Conservation (phyloP, 1,284 basidiomycete species). For the Irpex rosettiformis region DNA sequence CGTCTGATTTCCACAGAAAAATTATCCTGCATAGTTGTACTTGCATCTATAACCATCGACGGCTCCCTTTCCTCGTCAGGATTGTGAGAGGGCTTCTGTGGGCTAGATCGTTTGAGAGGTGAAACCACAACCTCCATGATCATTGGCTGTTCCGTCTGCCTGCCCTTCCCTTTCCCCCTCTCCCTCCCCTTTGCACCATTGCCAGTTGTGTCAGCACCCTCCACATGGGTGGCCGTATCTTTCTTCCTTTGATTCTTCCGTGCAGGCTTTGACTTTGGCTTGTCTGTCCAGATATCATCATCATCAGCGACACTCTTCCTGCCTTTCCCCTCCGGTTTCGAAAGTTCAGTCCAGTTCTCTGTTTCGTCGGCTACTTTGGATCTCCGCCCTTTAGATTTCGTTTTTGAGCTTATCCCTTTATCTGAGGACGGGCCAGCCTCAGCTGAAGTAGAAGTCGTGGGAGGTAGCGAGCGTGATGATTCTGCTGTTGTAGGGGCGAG, state of each 20-base stretch:
- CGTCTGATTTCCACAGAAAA: not conserved
- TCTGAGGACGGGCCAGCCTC: not conserved
- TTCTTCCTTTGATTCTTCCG: conserved; percentile 18
- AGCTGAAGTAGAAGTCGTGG: not conserved
- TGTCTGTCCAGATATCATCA: conserved; percentile 24
- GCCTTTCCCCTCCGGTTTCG: not conserved
- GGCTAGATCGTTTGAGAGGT: not conserved
- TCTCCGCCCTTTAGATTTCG: conserved; percentile 6
- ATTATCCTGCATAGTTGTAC: not conserved
- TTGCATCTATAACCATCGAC: not conserved
- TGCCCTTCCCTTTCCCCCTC: conserved; percentile 14
- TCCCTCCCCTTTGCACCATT: conserved; percentile 5
- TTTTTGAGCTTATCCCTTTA: conserved; percentile 7
- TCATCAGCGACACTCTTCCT: conserved; percentile 18
- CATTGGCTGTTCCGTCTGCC: not conserved
- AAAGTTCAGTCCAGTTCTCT: not conserved
- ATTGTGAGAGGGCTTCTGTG: not conserved
- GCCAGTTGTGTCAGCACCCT: conserved; percentile 15
- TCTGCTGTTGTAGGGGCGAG: not conserved
- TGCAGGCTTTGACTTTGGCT: conserved; percentile 18
- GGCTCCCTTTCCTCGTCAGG: conserved; percentile 8
- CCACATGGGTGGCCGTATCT: not conserved
- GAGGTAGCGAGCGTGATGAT: not conserved
- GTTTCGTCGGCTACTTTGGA: conserved; percentile 4
- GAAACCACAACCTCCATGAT: conserved; percentile 6